Base-by-base conservation (phyloP, 78 protist species). In the Ministeria vibrans region DNA sequence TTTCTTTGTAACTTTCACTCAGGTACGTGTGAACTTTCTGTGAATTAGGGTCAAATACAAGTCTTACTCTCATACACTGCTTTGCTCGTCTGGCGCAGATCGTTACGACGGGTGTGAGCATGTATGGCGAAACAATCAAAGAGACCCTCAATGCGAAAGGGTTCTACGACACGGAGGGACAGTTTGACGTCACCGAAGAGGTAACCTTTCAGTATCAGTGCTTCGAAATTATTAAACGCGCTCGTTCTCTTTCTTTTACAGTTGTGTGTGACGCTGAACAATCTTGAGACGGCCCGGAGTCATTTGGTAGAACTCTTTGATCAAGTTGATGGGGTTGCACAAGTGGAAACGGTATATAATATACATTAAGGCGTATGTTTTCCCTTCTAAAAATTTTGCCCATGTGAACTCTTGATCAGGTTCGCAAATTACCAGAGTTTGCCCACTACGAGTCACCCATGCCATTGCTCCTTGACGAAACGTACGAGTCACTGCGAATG, bases 181-280 rank as follows among this genome's bases (percentile, higher is more conserved):
- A 59, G 66, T 59, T 59, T 59, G 66, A 59, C 66, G 66, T 59
- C 66, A 59, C 66, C n/a, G 28, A 27, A 3, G 36, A 59, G 66
- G 66, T 59, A 13, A 18, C 28, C 20, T 30, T 23, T 11, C 5
- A 23, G 66, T 30, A 13, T 11, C 36, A 15, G 66, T 59, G 66
- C 28, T 22, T 51, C 13, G 59, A 22, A 18, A 13, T 51, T 51
- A 18, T 18, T 51, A 22, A 18, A 18, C 59, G 59, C 18, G 59
- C 30, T 13, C 30, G 55, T 22, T 51, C 59, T 18, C 13, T 51
- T 18, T 22, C 13, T 51, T 13, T n/a, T 61, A 20, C 71, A 63
- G 71, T 11, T 63, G 71, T 63, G 71, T 11, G 28, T 11, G 25
- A 25, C 71, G 71, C 71, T 63, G 71, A 63, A 63, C 41, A 63